phyloP scores from a whole-genome alignment of 306 rosid species.

The Prunus fruticosa region DNA sequence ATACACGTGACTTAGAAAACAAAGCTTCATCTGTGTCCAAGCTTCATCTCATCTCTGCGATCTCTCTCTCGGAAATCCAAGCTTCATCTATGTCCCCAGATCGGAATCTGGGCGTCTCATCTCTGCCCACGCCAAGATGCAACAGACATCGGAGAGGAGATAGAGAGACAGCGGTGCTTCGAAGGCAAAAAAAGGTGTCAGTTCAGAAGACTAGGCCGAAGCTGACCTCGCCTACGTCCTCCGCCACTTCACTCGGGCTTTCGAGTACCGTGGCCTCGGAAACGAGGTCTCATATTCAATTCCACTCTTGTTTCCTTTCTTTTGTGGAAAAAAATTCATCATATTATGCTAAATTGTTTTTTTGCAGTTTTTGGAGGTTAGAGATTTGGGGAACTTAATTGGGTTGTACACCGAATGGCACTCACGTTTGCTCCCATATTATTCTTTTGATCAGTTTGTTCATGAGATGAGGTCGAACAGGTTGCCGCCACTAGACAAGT shows the following conservation, averaged over 20 bases:
- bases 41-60: too few species aligned
- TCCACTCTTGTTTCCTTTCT: not conserved
- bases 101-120: too few species aligned
- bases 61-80: too few species aligned
- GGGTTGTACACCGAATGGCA: slow-evolving; percentile 80
- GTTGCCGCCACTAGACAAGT: too few species aligned
- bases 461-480: slow-evolving; percentile 26
- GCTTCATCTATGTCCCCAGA: too few species aligned
- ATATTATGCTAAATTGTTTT: too few species aligned
- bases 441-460: slow-evolving; percentile 69
- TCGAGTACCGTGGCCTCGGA: not conserved
- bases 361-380: slow-evolving; percentile 39
- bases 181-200: slow-evolving; percentile 58
- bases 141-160: not conserved
- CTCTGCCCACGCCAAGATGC: too few species aligned
- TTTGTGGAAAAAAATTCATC: too few species aligned
- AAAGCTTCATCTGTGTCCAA: too few species aligned
- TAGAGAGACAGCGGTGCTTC: not conserved
- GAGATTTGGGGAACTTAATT: slow-evolving; percentile 76
- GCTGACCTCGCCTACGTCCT: too few species aligned
- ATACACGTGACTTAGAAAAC: too few species aligned
- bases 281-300: slow-evolving; percentile 35
- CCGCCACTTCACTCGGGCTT: too few species aligned
- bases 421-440: slow-evolving; percentile 78
- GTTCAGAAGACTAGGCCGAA: slow-evolving; percentile 33